Base-by-base conservation (phyloP, 768 basidiomycete genomes). In the Dentipellis sp. region DNA sequence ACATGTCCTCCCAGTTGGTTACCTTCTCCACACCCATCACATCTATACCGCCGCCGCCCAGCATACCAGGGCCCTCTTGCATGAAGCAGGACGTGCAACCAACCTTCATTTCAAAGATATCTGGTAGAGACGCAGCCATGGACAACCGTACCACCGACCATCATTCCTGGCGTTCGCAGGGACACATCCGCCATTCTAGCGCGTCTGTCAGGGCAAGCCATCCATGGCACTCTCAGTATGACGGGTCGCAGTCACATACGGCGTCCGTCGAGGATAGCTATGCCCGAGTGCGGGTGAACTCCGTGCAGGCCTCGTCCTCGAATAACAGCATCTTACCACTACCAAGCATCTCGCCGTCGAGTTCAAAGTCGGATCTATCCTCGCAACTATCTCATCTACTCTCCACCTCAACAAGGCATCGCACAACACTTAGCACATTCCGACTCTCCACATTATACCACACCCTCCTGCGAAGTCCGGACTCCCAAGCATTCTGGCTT, bases 401-500 rank as follows among this genome's bases (percentile, higher is more conserved):
- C 10, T 53, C 23, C 16, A 14, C 53, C 8, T 45, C 53, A 14
- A 23, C 38, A 45, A 42, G 11, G 10, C 50, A 34, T n/a, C 22
- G 29, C 16, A 22, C 16, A 1, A 16, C 50, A 14, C n/a, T 38
- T 5, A 52, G 36, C 6, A 23, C 29, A 19, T 22, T 50, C 12
- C 7, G 46, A 2, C 45, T 53, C 36, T 29, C 35, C 39, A 48
- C 35, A n/a, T 8, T 34, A 14, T 16, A 37, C 19, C 34, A 56
- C 37, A 35, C 37, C 17, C 16, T 56, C 4, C 42, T 45, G 12
- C 9, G 51, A 14, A 23, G 46, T 29, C 50, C 54, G 50, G 42
- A 50, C 4, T 53, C 53, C 10, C 63, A 58, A 56, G 61, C 69
- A 1, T 73, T 76, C 53, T 94, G 91, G 91, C 79, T 97, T 16